Conservation (phyloP, 2,329 filamentous ascomycete genomes). For the Magnaporthiopsis rhizophila region DNA sequence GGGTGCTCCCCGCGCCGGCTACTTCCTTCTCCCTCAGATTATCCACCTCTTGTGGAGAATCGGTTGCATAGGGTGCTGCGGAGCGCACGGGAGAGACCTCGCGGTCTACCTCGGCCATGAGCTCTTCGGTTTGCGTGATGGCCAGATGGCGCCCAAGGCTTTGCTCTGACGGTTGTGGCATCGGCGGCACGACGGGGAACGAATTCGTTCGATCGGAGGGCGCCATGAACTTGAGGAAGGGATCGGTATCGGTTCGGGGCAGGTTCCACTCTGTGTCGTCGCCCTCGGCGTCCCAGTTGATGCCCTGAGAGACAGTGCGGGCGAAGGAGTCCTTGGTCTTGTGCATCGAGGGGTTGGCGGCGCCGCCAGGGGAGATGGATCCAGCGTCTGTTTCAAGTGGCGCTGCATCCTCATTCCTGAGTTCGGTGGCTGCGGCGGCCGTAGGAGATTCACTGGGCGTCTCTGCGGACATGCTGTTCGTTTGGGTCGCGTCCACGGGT, state of each 20-base stretch:
- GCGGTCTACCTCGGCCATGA: constrained; percentile 44
- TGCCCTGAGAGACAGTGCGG: constrained; percentile 54
- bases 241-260: constrained; percentile 43
- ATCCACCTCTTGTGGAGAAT: neutral
- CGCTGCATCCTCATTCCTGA: neutral
- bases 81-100: constrained; percentile 28
- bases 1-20: constrained; percentile 7
- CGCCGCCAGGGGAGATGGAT: constrained; percentile 16
- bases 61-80: neutral
- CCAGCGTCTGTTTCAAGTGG: constrained; percentile 4
- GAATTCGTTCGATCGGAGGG: constrained; percentile 53
- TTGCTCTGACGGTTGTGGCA: constrained; percentile 21
- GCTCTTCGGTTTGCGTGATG: constrained; percentile 43
- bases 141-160: constrained; percentile 32
- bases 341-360: constrained; percentile 36
- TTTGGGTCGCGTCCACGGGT: neutral
- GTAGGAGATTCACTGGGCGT: neutral
- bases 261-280: constrained; percentile 50
- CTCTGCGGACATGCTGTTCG: neutral
- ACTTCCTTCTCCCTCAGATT: neutral
- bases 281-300: constrained; percentile 51
- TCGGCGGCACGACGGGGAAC: constrained; percentile 48
- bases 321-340: constrained; percentile 55
- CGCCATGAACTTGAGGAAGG: constrained; percentile 54
- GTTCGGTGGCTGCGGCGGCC: neutral